Conservation (phyloP, 441 rosid genomes). For the Capsella rubella region DNA sequence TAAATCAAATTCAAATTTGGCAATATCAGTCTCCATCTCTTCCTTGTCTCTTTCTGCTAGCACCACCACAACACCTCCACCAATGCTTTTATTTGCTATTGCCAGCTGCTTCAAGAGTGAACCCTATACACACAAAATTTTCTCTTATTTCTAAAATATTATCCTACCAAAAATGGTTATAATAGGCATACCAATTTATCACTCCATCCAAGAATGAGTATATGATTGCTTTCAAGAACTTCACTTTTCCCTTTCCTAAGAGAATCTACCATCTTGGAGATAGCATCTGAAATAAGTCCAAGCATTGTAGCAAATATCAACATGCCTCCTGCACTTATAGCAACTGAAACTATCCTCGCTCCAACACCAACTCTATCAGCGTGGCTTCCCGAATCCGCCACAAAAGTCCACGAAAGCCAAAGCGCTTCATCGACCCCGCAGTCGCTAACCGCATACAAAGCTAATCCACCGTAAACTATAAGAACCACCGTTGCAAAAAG, state of each 20-base stretch:
- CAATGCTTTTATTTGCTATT: conserved; percentile 89
- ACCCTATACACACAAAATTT: conserved; percentile 56
- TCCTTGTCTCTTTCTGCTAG: conserved; percentile 93
- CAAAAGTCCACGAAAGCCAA: conserved; percentile 94
- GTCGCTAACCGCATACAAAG: conserved; percentile 83
- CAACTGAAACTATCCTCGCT: conserved; percentile 85
- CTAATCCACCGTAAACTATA: conserved; percentile 85
- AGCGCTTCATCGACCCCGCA: conserved; percentile 85
- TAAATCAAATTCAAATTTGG: conserved; percentile 87
- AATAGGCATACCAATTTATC: conserved; percentile 78
- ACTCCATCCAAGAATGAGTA: conserved; percentile 94
- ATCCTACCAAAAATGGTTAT: not conserved
- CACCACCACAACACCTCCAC: conserved; percentile 91
- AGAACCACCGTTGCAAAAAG: conserved; percentile 87
- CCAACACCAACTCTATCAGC: conserved; percentile 85
- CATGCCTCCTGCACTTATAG: conserved; percentile 94
- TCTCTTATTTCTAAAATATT: not conserved
- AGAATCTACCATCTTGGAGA: conserved; percentile 96
- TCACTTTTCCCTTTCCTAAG: conserved; percentile 90
- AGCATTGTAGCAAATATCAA: conserved; percentile 97
- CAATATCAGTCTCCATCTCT: conserved; percentile 94
- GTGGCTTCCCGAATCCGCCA: conserved; percentile 93
- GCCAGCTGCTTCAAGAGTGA: conserved; percentile 95
- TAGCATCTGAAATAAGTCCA: conserved; percentile 93
- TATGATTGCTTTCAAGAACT: conserved; percentile 89